phyloP scores from a whole-genome alignment of 192 early-diverging fungal genomes.

The Podila epigama region DNA sequence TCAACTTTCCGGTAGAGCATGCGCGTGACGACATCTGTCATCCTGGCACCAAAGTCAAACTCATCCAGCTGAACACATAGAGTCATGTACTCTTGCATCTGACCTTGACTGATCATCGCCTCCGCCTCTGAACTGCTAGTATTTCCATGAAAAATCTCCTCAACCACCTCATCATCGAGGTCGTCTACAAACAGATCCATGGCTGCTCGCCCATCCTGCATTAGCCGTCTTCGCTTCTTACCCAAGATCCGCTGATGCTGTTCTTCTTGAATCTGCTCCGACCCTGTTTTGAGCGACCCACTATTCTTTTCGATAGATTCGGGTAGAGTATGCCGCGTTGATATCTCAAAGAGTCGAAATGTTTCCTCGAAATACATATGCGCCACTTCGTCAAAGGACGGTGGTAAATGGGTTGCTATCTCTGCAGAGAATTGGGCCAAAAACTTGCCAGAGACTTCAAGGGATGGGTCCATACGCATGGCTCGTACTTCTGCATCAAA shows the following conservation, averaged over 20 bases:
- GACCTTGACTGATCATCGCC: background rate
- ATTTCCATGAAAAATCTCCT: conserved; percentile 22
- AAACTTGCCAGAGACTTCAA: conserved; percentile 18
- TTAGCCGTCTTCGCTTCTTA: conserved; percentile 25
- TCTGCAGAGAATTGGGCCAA: conserved; percentile 23
- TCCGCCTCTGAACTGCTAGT: background rate
- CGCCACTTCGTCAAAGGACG: conserved; percentile 30
- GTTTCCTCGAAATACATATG: conserved; percentile 28
- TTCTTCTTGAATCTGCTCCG: background rate
- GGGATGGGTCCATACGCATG: conserved; percentile 3
- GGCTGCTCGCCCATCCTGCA: conserved; percentile 38
- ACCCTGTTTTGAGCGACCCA: background rate
- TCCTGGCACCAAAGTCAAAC: conserved; percentile 23
- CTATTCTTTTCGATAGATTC: background rate
- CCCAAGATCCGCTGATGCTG: conserved; percentile 12
- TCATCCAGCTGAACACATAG: conserved; percentile 30
- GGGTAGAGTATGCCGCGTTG: background rate
- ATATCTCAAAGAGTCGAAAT: conserved; percentile 16
- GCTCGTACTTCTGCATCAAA: conserved; percentile 18
- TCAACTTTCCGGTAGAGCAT: conserved; percentile 30
- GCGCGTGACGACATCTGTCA: conserved; percentile 31
- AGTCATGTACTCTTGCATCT: conserved; percentile 8
- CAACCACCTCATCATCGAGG: conserved; percentile 24
- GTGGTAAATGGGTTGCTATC: conserved; percentile 18
- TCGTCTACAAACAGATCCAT: conserved; percentile 44